These are phyloP conservation scores for Zygoascus sp. DNA, from an alignment of 1,139 yeast species.

Conservation along the genomic window DNA sequence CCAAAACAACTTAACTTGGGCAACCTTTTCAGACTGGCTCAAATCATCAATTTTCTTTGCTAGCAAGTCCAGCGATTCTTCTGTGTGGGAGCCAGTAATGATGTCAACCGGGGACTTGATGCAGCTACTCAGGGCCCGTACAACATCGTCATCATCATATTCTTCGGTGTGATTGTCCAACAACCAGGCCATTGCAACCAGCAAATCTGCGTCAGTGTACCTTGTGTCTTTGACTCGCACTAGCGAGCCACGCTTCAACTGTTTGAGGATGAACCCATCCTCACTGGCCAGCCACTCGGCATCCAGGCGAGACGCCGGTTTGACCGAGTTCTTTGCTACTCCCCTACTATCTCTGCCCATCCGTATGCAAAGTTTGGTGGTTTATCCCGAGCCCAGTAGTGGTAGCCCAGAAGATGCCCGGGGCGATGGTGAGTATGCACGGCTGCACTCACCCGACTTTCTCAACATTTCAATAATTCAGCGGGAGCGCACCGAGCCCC, in stretches of 20 bases:
- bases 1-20: slow-evolving; percentile 26
- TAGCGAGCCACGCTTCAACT: slow-evolving; percentile 32
- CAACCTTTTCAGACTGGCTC: slow-evolving; percentile 20
- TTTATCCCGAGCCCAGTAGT: too few species aligned
- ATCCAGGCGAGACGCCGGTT: slow-evolving; percentile 8
- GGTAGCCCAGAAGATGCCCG: too few species aligned
- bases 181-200: slow-evolving; percentile 26
- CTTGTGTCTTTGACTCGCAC: slow-evolving; percentile 33
- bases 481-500: background rate
- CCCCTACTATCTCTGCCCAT: background rate
- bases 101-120: slow-evolving; percentile 24
- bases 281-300: slow-evolving; percentile 34
- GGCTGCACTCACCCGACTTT: background rate
- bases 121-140: slow-evolving; percentile 18
- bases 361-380: too few species aligned
- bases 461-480: background rate
- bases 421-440: background rate
- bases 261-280: slow-evolving; percentile 33
- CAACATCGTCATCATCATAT: slow-evolving; percentile 14
- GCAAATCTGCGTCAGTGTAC: slow-evolving; percentile 29
- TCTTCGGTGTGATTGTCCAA: slow-evolving; percentile 20
- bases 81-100: slow-evolving; percentile 17
- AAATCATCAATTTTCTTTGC: slow-evolving; percentile 22
- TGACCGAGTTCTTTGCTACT: background rate
- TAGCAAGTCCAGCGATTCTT: slow-evolving; percentile 20